These are phyloP conservation scores for Sicyos edulis DNA, from an alignment of 306 rosid species.

Conservation along the genomic window DNA sequence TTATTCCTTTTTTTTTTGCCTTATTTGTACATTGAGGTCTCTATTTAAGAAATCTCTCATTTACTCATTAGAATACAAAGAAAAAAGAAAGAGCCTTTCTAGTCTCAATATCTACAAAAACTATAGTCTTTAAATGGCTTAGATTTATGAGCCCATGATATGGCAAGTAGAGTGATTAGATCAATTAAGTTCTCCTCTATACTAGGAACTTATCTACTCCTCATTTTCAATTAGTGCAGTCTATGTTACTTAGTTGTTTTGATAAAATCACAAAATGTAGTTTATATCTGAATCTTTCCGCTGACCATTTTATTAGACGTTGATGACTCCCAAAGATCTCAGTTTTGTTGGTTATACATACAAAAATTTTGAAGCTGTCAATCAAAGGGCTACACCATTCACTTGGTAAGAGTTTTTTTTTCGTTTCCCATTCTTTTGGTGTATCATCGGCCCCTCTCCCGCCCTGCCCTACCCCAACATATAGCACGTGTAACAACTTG, in stretches of 20 bases:
- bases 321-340: constrained; percentile 80
- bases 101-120: too few relatives aligned
- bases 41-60: too few relatives aligned
- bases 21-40: too few relatives aligned
- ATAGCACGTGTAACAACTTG: background rate
- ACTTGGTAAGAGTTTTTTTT: constrained; percentile 38
- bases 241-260: background rate
- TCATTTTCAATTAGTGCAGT: background rate
- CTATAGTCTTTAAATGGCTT: too few relatives aligned
- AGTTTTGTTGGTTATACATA: constrained; percentile 96
- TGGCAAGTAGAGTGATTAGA: too few relatives aligned
- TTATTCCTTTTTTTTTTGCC: too few relatives aligned
- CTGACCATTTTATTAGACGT: constrained; percentile 37
- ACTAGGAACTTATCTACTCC: too few relatives aligned
- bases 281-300: constrained; percentile 21
- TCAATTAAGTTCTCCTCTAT: too few relatives aligned
- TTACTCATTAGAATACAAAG: too few relatives aligned
- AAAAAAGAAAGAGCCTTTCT: too few relatives aligned
- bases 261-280: background rate
- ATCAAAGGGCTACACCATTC: constrained; percentile 60
- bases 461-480: background rate
- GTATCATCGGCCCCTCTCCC: background rate
- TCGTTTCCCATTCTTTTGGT: constrained; percentile 12
- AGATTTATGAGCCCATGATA: too few relatives aligned
- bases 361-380: constrained; percentile 86